A percentile compares a stretch with the other conserved stretches of the same genome.
Conservation (phyloP, 352 stramenopile species). For the Peronosclerospora sorghi region DNA sequence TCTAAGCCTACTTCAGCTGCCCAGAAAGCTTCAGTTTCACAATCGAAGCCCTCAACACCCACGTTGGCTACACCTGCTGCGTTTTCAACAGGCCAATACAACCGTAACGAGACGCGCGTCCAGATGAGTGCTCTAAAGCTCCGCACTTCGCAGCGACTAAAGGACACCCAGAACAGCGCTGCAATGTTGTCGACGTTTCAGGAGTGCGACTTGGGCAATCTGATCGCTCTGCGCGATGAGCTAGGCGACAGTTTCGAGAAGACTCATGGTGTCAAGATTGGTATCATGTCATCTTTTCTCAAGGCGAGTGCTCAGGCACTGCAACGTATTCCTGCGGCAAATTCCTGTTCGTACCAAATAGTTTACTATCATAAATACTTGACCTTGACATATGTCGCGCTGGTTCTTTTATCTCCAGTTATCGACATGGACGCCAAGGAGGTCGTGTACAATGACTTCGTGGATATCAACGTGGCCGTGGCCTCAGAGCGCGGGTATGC, state of each 20-base stretch:
- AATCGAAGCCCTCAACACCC: conserved; percentile 18
- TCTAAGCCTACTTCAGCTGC: conserved; percentile 8
- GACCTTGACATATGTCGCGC: conserved; percentile 1
- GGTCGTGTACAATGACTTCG: conserved; percentile 98
- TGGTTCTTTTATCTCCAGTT: conserved; percentile 30
- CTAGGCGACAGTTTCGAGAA: conserved; percentile 92
- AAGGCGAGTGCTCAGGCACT: conserved; percentile 92
- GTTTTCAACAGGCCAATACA: conserved; percentile 24
- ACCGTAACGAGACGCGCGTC: conserved; percentile 63
- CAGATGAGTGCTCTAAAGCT: conserved; percentile 96
- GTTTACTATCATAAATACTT: not conserved
- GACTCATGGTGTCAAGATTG: conserved; percentile 95
- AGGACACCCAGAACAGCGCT: conserved; percentile 96
- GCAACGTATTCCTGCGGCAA: conserved; percentile 91
- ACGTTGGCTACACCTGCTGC: conserved; percentile 12
- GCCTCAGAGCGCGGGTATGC: conserved; percentile 85
- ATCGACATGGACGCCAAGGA: conserved; percentile 98
- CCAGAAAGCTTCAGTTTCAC: conserved; percentile 12
- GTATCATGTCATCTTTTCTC: conserved; percentile 98
- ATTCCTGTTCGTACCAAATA: conserved; percentile 75
- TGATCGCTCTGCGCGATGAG: conserved; percentile 90
- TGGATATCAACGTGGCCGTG: conserved; percentile 97
- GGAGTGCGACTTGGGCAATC: conserved; percentile 93
- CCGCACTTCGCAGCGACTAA: conserved; percentile 91
- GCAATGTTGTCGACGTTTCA: conserved; percentile 99